phyloP scores from a whole-genome alignment of 176 grass and related monocot genomes.

The Leersia perrieri region DNA sequence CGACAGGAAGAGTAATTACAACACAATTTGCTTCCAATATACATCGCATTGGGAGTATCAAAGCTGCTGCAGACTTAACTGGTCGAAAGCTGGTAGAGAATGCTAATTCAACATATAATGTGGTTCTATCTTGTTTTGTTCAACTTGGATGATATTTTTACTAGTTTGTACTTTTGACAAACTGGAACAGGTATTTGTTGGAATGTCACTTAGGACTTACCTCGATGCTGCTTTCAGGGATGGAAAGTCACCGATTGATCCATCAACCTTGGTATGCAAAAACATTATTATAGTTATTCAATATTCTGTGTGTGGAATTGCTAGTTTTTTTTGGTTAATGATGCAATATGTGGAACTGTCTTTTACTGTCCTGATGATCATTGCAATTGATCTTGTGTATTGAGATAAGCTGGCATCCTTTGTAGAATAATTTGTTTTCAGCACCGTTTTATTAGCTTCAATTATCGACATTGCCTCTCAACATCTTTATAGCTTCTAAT shows the following conservation, averaged over 20 bases:
- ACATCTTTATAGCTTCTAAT: not conserved
- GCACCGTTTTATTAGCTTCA: not conserved
- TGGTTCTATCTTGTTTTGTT: not conserved
- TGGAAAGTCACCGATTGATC: conserved; percentile 98
- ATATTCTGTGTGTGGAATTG: conserved; percentile 6
- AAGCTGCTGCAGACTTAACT: conserved; percentile 95
- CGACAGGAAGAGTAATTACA: conserved; percentile 96
- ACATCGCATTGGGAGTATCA: conserved; percentile 97
- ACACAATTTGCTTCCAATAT: conserved; percentile 99
- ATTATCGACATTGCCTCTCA: conserved; percentile 1
- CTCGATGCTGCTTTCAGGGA: conserved; percentile 99
- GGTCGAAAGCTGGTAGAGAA: conserved; percentile 77
- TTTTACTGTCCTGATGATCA: not conserved
- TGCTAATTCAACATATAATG: conserved; percentile 17
- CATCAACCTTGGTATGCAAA: conserved; percentile 86
- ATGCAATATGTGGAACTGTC: conserved; percentile 1
- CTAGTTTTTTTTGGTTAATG: not conserved
- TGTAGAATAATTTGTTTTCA: conserved; percentile 12
- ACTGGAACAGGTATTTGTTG: conserved; percentile 87
- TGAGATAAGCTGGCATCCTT: not conserved
- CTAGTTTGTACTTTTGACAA: conserved; percentile 27
- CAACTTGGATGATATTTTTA: conserved; percentile 24
- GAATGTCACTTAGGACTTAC: conserved; percentile 97
- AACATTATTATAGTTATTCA: conserved; percentile 20
- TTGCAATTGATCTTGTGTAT: conserved; percentile 27